phyloP scores from a whole-genome alignment of 23 red algal species.

The Gracilaria domingensis region DNA sequence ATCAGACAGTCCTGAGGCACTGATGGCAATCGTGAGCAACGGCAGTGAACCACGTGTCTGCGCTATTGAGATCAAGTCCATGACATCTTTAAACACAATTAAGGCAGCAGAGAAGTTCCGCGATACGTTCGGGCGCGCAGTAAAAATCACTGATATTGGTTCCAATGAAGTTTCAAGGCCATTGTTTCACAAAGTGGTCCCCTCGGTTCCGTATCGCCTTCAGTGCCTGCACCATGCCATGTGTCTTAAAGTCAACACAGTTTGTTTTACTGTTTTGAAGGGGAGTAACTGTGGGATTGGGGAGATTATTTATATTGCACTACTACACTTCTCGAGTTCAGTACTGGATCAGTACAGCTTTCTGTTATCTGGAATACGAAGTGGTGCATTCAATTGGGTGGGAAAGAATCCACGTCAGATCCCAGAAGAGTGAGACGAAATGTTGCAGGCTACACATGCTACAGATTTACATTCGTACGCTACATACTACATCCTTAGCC shows the following conservation, averaged over 20 bases:
- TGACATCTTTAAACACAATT: neutral
- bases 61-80: neutral
- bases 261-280: neutral
- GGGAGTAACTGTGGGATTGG: constrained; percentile 1
- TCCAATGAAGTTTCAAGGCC: neutral
- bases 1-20: neutral
- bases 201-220: neutral
- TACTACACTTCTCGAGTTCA: neutral
- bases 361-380: neutral
- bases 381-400: neutral
- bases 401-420: neutral
- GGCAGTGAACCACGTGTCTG: neutral
- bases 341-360: neutral
- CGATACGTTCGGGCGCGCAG: neutral
- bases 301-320: neutral
- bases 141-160: neutral
- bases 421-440: neutral
- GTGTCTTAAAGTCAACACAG: neutral
- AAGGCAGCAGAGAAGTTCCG: neutral
- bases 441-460: neutral
- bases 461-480: constrained; percentile 13
- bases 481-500: neutral
- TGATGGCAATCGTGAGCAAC: neutral
- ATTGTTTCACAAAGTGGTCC: neutral
- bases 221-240: constrained; percentile 11